Evolutionary conservation across 768 basidiomycete genomes (phyloP), one percentile per base, ranked within the genome.

Genomic region (Russula virescens): DNA sequence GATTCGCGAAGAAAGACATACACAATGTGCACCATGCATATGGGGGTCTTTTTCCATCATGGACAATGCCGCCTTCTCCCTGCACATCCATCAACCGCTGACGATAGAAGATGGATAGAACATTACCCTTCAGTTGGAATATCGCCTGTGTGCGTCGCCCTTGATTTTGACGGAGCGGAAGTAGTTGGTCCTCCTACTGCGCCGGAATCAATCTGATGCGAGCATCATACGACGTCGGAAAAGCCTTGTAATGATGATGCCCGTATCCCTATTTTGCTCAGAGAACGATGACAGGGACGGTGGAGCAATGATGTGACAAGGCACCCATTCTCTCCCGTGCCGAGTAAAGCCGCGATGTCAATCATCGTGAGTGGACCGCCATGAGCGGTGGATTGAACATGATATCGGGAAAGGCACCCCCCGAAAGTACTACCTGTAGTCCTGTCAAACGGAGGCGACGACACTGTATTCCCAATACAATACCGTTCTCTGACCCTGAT

Each of bases 381-480:
- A 14, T 35, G 51, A n/a, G 43, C 50, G 47, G 42, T 18, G 31
- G 26, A 23, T 45, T n/a, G 54, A 46, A 25, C 53, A 38, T 26
- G 26, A 18, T 23, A 28, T 58, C 38, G 25, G 31, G 23, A 21
- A 26, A 16, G 10, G 43, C 31, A 40, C 42, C 19, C 53, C 38
- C 51, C 42, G 21, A 46, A 11, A 25, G 40, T 45, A 54, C n/a
- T n/a, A n/a, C n/a, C n/a, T n/a, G 18, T 10, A 25, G 26, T 16
- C 50, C 26, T 58, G 62, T 48, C 57, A 63, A 59, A 48, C 21
- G 34, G 55, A 47, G 25, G 26, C 49, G 6, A 38, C 23, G 35
- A 61, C 46, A 7, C 16, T 38, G 11, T 5, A n/a, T 63, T 34
- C 50, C 23, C 31, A 53, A 53, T 13, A 38, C 10, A 34, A 43